Conservation (phyloP, 768 basidiomycete genomes). For the Lenzites betulinus region DNA sequence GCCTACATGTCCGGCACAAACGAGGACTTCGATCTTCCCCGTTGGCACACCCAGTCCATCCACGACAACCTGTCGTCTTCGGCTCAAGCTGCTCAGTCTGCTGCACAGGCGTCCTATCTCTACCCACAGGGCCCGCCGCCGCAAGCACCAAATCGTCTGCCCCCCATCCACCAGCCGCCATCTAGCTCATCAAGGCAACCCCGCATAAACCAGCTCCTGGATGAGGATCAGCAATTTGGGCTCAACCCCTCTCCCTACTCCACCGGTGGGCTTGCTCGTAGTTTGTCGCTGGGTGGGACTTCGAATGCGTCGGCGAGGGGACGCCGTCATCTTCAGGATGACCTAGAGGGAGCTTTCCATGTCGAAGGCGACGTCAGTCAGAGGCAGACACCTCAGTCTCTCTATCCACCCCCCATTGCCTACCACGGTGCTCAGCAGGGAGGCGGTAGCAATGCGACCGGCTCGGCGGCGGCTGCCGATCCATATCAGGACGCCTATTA, state of each 20-base stretch:
- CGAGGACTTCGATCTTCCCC: conserved; percentile 77
- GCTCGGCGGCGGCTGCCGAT: conserved; percentile 44
- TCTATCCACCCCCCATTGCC: conserved; percentile 58
- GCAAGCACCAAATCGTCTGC: conserved; percentile 45
- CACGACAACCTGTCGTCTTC: conserved; percentile 56
- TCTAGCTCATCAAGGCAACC: conserved; percentile 52
- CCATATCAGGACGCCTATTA: conserved; percentile 65
- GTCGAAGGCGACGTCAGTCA: conserved; percentile 40
- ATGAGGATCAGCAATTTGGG: conserved; percentile 54
- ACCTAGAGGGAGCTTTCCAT: conserved; percentile 58
- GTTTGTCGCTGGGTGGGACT: conserved; percentile 62
- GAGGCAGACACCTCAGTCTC: conserved; percentile 43
- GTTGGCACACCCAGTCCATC: conserved; percentile 51
- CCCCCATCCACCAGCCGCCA: conserved; percentile 51
- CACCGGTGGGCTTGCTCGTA: conserved; percentile 61
- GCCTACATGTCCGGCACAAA: conserved; percentile 75
- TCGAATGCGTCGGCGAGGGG: conserved; percentile 47
- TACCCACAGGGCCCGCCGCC: conserved; percentile 50
- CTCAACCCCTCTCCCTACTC: conserved; percentile 52
- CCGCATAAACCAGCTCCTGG: conserved; percentile 66
- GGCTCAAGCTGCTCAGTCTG: conserved; percentile 57
- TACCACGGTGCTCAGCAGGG: conserved; percentile 55
- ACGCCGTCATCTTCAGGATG: conserved; percentile 69
- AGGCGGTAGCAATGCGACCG: conserved; percentile 32
- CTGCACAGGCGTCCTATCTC: conserved; percentile 51